These are phyloP conservation scores for Eucalyptus regnans DNA, from an alignment of 345 rosid species.

Conservation along the genomic window DNA sequence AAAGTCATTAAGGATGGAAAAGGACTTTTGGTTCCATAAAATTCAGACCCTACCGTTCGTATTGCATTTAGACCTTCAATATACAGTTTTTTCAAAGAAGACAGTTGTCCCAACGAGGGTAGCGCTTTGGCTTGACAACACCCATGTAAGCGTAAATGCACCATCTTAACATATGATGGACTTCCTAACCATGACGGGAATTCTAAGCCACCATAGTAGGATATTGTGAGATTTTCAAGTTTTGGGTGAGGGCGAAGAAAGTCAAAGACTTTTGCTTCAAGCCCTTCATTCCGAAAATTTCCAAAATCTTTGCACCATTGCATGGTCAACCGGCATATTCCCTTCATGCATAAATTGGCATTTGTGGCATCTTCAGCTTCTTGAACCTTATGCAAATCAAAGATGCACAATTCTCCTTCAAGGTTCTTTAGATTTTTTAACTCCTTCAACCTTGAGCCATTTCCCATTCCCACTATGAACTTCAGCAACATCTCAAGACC, in stretches of 20 bases:
- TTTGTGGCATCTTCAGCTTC: rapidly evolving
- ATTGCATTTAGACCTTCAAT: not conserved
- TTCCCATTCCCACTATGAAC: not conserved
- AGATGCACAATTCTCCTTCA: not conserved
- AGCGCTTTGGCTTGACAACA: rapidly evolving
- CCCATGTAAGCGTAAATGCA: rapidly evolving
- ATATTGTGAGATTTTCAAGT: rapidly evolving
- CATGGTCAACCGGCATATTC: not conserved
- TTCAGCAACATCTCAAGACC: not conserved
- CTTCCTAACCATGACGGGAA: not conserved
- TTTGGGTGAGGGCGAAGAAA: not conserved
- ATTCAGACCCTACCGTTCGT: rapidly evolving
- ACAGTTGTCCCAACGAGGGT: rapidly evolving
- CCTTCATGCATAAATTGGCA: not conserved
- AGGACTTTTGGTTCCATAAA: not conserved
- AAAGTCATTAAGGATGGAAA: not conserved
- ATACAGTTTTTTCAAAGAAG: rapidly evolving
- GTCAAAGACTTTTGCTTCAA: not conserved
- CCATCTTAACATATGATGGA: not conserved
- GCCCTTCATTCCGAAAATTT: not conserved
- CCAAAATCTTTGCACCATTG: rapidly evolving
- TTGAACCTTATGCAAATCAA: not conserved
- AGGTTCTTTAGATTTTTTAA: not conserved
- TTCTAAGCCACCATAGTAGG: not conserved
- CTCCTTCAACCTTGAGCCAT: not conserved